Base-by-base conservation (phyloP, 345 rosid species). In the Linum tenue region DNA sequence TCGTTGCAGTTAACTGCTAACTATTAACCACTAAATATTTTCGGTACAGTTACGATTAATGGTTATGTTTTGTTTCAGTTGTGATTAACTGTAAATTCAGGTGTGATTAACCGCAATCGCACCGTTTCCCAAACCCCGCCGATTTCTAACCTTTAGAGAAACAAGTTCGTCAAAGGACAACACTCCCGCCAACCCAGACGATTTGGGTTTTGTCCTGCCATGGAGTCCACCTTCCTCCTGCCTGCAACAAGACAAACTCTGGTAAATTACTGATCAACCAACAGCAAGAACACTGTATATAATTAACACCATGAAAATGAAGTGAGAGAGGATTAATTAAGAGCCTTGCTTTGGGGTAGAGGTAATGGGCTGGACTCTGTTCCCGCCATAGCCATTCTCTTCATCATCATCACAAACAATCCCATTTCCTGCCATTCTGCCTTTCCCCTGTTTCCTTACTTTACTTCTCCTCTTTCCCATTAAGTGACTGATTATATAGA, bases 351-450 rank as follows among this genome's bases (percentile, higher is more conserved):
- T 66, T 50, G 71, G 63, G 16, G 73, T 59, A 36, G 73, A 55
- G n/a, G 67, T 63, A 62, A 72, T 7, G 0, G 73, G 80, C 42
- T 72, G 66, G 37, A 69, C 59, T 61, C 53, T 67, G 64, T 65
- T 39, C 16, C 60, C 71, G 37, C 63, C 11, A 50, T 37, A 41
- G 22, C 7, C 68, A 62, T n/a, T n/a, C n/a, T 7, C 64, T 62
- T 68, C 53, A 48, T 15, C 76, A 56, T 56, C 55, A 55, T 76
- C 80, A 62, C 0, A 63, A 31, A 59, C 58, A 53, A 57, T 14
- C 51, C 64, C 76, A 63, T 42, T 64, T 59, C 60, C 83, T 35
- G 75, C 65, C 75, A 61, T 65, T 70, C 68, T 69, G 70, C 65
- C 68, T 67, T 22, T 56, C 5, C 36, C n/a, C n/a, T 15, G 17